A percentile compares a stretch with the other conserved stretches of the same genome.
Evolutionary conservation across 78 protist genomes (phyloP).

Genomic region (Dictyostelium purpureum): DNA sequence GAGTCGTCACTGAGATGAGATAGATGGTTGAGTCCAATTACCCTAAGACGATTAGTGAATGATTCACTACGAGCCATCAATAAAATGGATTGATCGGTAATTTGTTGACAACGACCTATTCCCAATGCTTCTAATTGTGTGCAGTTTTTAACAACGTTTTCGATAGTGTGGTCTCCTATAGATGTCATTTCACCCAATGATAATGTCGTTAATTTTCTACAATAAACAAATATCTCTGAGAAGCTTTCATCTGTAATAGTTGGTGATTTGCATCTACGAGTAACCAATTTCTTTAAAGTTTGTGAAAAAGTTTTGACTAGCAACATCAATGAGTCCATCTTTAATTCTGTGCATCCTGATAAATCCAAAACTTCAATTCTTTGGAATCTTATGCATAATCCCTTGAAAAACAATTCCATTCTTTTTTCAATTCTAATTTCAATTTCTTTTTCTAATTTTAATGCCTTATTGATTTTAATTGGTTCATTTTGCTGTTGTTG

Average conservation of each 20-base stretch:
- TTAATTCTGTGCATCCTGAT: conserved; percentile 57
- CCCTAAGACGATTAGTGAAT: neutral
- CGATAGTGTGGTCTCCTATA: conserved; percentile 35
- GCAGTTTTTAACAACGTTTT: neutral
- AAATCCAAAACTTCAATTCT: conserved; percentile 56
- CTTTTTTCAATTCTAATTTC: conserved; percentile 24
- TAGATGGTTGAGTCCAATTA: conserved; percentile 45
- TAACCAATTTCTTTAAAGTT: conserved; percentile 26
- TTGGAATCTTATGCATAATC: neutral
- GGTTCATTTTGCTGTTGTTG: neutral
- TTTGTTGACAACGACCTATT: conserved; percentile 6
- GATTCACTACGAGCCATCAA: neutral
- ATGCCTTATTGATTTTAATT: neutral
- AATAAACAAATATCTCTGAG: neutral
- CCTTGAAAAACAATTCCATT: conserved; percentile 8
- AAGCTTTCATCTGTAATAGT: conserved; percentile 26
- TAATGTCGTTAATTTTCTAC: conserved; percentile 12
- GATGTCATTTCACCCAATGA: conserved; percentile 49
- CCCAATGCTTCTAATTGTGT: conserved; percentile 38
- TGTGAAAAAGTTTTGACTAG: conserved; percentile 19
- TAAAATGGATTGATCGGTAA: conserved; percentile 15
- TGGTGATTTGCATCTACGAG: conserved; percentile 33
- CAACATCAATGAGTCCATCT: neutral
- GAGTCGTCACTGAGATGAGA: conserved; percentile 4
- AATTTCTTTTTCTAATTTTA: conserved; percentile 11